Percentiles rank a stretch among this genome's conserved stretches.
Evolutionary conservation across 208 protist species (phyloP).

Genomic region (Tritrichomonas musculus): DNA sequence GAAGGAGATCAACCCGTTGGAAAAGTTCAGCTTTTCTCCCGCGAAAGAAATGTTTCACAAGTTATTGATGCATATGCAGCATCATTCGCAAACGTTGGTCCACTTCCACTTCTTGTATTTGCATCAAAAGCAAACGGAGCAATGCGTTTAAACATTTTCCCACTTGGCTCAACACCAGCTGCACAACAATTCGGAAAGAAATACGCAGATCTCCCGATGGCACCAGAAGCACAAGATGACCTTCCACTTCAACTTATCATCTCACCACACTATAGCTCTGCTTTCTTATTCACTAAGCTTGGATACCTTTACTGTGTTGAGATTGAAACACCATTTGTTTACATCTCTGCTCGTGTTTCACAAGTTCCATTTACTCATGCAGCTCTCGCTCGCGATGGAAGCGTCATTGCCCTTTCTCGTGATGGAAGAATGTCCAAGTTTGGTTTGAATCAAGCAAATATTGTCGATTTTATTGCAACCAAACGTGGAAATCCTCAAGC

Average conservation of each 20-base stretch:
- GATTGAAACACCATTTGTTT: neutral
- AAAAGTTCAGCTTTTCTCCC: neutral
- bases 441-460: neutral
- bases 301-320: neutral
- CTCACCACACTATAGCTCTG: neutral
- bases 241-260: neutral
- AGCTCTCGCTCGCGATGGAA: neutral
- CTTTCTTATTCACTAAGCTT: neutral
- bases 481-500: neutral
- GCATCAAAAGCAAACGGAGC: neutral
- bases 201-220: neutral
- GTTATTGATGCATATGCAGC: neutral
- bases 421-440: neutral
- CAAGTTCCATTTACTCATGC: neutral
- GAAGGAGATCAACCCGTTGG: neutral
- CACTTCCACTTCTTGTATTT: neutral
- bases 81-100: neutral
- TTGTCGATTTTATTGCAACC: neutral
- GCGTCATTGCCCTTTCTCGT: neutral
- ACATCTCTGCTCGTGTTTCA: neutral
- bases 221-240: neutral
- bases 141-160: neutral
- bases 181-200: conserved; percentile 27
- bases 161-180: neutral
- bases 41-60: neutral